Conservation (phyloP, 345 rosid genomes). For the Gossypium ekmanianum region DNA sequence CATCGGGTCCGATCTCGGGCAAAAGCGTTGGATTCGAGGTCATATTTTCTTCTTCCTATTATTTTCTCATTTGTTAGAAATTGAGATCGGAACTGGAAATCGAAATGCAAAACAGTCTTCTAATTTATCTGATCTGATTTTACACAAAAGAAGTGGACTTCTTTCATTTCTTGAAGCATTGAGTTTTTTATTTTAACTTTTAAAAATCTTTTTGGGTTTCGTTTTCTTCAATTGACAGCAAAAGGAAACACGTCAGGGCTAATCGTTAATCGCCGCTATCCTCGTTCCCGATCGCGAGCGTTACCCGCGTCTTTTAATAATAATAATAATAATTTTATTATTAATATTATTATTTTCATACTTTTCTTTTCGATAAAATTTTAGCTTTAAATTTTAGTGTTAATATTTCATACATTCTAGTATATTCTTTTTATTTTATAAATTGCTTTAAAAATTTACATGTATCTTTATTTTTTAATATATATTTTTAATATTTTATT, state of each 20-base stretch:
- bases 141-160: neutral
- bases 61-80: neutral
- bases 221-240: slow-evolving; percentile 13
- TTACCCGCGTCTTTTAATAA: neutral
- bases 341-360: no score
- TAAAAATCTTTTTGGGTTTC: neutral
- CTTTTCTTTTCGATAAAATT: no score
- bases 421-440: no score
- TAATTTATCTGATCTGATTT: slow-evolving; percentile 18
- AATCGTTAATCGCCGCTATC: neutral
- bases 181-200: neutral
- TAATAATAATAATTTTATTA: no score
- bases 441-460: no score
- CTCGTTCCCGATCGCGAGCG: neutral
- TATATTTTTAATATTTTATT: no score
- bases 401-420: no score
- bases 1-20: slow-evolving; percentile 88
- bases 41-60: slow-evolving; percentile 25
- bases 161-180: neutral
- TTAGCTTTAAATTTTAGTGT: no score
- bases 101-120: neutral
- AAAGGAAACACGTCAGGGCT: neutral
- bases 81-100: slow-evolving; percentile 11
- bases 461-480: no score
- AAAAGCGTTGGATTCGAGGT: slow-evolving; percentile 57